Percentiles rank a stretch among this genome's conserved stretches.
Conservation (phyloP, 1,284 basidiomycete species). For the Ustilago xerochloae region DNA sequence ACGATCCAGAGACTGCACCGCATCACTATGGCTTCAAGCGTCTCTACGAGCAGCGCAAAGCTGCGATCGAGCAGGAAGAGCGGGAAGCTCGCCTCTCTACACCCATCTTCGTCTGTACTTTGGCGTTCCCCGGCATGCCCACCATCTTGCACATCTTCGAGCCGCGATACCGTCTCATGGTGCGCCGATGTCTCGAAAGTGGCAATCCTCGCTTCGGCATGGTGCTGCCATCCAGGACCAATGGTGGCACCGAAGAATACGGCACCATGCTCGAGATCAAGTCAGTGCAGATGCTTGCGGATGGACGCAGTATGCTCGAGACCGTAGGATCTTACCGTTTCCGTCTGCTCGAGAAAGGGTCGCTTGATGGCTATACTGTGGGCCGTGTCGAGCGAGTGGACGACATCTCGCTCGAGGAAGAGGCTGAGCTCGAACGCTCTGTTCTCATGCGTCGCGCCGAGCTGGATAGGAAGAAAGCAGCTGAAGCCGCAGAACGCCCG, state of each 20-base stretch:
- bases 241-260: conserved; percentile 74
- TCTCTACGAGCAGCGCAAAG: conserved; percentile 72
- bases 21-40: conserved; percentile 46
- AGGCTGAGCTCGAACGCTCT: conserved; percentile 45
- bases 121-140: conserved; percentile 89
- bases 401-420: conserved; percentile 53
- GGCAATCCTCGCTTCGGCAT: conserved; percentile 84
- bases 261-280: conserved; percentile 93
- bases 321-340: conserved; percentile 86
- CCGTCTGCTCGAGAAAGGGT: conserved; percentile 80
- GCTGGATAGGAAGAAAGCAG: conserved; percentile 37
- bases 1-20: conserved; percentile 37
- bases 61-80: conserved; percentile 78
- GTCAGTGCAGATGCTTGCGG: conserved; percentile 84
- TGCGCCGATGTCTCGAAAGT: conserved; percentile 85
- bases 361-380: conserved; percentile 84
- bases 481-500: conserved; percentile 12
- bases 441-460: conserved; percentile 30
- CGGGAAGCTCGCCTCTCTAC: conserved; percentile 82
- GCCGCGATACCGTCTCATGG: conserved; percentile 89
- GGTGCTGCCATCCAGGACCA: conserved; percentile 77
- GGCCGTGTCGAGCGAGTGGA: conserved; percentile 76
- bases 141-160: conserved; percentile 92
- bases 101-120: conserved; percentile 88
- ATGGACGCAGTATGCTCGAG: conserved; percentile 89